Evolutionary conservation across 495 filamentous ascomycete genomes (phyloP), one percentile per base, ranked within the genome.

Genomic region (Tuber microsphaerosporum): DNA sequence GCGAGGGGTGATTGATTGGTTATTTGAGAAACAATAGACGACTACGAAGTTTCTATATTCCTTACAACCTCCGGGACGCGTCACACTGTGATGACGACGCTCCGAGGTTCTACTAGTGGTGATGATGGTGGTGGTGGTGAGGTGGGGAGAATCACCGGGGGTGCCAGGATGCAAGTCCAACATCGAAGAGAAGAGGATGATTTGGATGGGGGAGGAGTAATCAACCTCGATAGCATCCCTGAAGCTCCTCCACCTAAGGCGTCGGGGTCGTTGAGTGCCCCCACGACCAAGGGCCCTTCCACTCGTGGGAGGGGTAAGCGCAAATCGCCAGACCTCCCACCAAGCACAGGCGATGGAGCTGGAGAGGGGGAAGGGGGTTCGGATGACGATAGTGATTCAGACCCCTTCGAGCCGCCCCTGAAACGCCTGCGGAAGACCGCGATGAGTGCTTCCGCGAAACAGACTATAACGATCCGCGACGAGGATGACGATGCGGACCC

Each of bases 1-100:
- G 26, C 6, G 56, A 31, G 56, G 12, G 56, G 26, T 68, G 56
- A 70, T 73, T 75, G 73, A 73, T 69, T 46, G 69, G 20, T 37
- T 61, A 46, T 22, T 22, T 34, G 69, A 8, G 19, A 70, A 31
- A 34, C 73, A 26, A 48, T 82, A 96, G 95, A 97, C 85, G 94
- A 96, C 71, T 99, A 97, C 81, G 94, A 97, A 82, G 92, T 97
- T 56, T 91, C 92, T 26, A 90, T 98, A 76, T 99, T 97, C 85
- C 88, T 99, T 79, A 96, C 91, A 46, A 92, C 97, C 84, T 91
- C 90, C 10, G 90, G 90, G 37, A 93, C 92, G n/a, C 89, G 94
- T 43, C 94, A 98, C 86, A 91, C 92, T 22, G 87, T 99, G 16
- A 88, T 98, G 72, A 91, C 91, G 76, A 86, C 82, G 86, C 93